Conservation (phyloP, 306 rosid species). For the barrel medic (Medicago truncatula) region MtrunA17r5.0-ANR NC_053049.1:45748501-45749000, state of each 20-base stretch:
- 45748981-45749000: neutral
- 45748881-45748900: neutral
- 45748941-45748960: conserved; percentile 4
- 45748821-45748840: conserved; percentile 19
- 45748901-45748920: neutral
- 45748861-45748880: neutral
- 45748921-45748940: neutral
- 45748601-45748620: conserved; percentile 76
- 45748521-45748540: conserved; percentile 80
- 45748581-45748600: conserved; percentile 73
- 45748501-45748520: conserved; percentile 85
- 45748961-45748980: neutral
- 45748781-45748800: conserved; percentile 25
- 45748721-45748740: conserved; percentile 37
- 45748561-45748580: conserved; percentile 77
- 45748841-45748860: neutral
- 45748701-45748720: neutral
- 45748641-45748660: conserved; percentile 81
- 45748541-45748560: conserved; percentile 82
- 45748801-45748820: conserved; percentile 22
- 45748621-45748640: conserved; percentile 69
- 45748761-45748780: conserved; percentile 16
- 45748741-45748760: conserved; percentile 1
- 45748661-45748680: conserved; percentile 53
- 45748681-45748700: conserved; percentile 35